These are phyloP conservation scores for Sporothrix euskadiensis DNA, from an alignment of 2,329 filamentous ascomycete species.

Conservation along the genomic window DNA sequence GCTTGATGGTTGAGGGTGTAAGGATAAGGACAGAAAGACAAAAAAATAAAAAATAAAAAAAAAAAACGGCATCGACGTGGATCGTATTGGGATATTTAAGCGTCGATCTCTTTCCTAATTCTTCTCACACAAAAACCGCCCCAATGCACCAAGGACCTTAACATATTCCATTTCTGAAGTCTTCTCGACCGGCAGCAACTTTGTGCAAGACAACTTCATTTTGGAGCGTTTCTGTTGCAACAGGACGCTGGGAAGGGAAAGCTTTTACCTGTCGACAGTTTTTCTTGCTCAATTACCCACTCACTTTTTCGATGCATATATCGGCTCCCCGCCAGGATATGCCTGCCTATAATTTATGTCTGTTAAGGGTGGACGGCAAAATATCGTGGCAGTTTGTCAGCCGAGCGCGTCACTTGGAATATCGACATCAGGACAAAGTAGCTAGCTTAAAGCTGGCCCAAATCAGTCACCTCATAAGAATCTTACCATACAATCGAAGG, in stretches of 20 bases:
- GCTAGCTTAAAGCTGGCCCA: background rate
- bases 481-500: background rate
- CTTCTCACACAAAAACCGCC: background rate
- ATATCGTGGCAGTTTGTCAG: slow-evolving; percentile 16
- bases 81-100: slow-evolving; percentile 3
- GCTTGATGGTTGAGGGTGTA: background rate
- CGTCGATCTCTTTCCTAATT: background rate
- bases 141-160: background rate
- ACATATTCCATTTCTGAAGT: background rate
- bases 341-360: background rate
- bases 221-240: slow-evolving; percentile 8
- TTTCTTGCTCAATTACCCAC: slow-evolving; percentile 8
- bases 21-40: background rate
- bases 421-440: background rate
- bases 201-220: background rate
- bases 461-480: background rate
- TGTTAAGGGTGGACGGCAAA: background rate
- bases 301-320: background rate
- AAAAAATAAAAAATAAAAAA: slow-evolving; percentile 13
- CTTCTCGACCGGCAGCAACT: slow-evolving; percentile 7
- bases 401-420: background rate
- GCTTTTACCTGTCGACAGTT: too few relatives aligned
- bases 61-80: slow-evolving; percentile 1
- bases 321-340: background rate
- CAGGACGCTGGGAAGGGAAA: background rate